A percentile compares a stretch with the other conserved stretches of the same genome.
Conservation (phyloP, 2,329 filamentous ascomycete genomes). For the Grosmannia clavigera region DNA sequence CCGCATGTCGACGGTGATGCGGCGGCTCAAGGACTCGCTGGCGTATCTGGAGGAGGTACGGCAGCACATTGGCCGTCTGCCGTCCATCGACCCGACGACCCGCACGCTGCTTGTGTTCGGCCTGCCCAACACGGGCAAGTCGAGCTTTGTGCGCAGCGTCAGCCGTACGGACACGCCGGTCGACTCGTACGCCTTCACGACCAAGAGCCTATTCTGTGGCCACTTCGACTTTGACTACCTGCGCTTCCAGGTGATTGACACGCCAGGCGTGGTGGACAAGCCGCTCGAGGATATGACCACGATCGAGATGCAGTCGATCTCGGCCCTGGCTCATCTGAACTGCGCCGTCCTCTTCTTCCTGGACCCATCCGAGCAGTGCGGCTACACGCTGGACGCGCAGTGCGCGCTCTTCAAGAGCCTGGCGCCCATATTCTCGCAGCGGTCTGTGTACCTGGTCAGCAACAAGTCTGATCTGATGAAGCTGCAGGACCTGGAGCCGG, state of each 20-base stretch:
- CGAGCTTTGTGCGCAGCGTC: conserved; percentile 84
- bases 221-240: conserved; percentile 97
- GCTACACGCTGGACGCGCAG: conserved; percentile 85
- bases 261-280: conserved; percentile 95
- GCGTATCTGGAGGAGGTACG: conserved; percentile 93
- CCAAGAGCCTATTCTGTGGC: conserved; percentile 91
- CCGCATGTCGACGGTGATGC: conserved; percentile 96
- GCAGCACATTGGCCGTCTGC: conserved; percentile 92
- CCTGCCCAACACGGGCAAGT: conserved; percentile 97
- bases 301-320: conserved; percentile 98
- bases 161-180: conserved; percentile 93
- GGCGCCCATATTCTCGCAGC: conserved; percentile 93
- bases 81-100: conserved; percentile 96
- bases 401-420: conserved; percentile 93
- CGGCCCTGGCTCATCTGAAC: conserved; percentile 89
- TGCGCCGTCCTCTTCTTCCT: conserved; percentile 97
- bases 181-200: conserved; percentile 92
- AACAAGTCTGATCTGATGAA: conserved; percentile 95
- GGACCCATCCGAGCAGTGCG: conserved; percentile 93
- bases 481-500: conserved; percentile 74
- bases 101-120: conserved; percentile 92
- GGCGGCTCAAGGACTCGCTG: conserved; percentile 85
- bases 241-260: conserved; percentile 77
- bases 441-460: conserved; percentile 89
- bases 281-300: conserved; percentile 99